Evolutionary conservation across 2,329 filamentous ascomycete species (phyloP), one percentile per base, ranked within the genome.

Genomic region (Epichloe elymi): DNA sequence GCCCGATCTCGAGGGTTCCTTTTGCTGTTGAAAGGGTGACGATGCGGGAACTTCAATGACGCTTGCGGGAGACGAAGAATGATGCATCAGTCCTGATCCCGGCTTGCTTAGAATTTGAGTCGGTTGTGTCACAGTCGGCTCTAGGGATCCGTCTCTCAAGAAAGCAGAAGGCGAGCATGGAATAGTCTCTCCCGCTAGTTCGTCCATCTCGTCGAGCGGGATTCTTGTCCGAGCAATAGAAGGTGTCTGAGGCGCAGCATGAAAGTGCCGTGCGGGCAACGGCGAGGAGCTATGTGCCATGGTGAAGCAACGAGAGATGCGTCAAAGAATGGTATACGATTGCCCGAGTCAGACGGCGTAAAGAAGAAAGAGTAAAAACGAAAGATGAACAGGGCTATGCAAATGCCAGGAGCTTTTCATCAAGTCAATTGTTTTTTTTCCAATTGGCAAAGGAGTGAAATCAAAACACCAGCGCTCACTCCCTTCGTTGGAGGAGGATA

Each of bases 1-100:
- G 20, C 76, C 78, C 26, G 71, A 53, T 46, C 57, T 57, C 26
- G 61, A 51, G 30, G 59, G 52, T 48, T 60, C 58, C 50, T 59
- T 64, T 63, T 58, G 62, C 59, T 58, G 62, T 59, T 59, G 76
- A 52, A 83, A 75, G 2, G 89, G 90, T 1, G 91, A 96, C 3
- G 90, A 96, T n/a, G 88, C 87, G 33, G 85, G 83, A 3, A 96
- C 90, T 65, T 95, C 90, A 51, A 96, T 63, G 17, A 71, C 60
- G 36, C 71, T 70, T 26, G 66, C 58, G 8, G 71, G 70, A 0
- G 76, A 75, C 7, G 74, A 72, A 23, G 68, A 67, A 43, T n/a
- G 39, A 11, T 59, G 55, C 33, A 60, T 50, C 2, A 56, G 40
- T 39, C 20, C 55, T 35, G 73, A 64, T 3, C 63, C 63, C 0